A percentile compares a stretch with the other conserved stretches of the same genome.
Conservation (phyloP, 2,329 filamentous ascomycete genomes). For the Paecilomyces sp. region DNA sequence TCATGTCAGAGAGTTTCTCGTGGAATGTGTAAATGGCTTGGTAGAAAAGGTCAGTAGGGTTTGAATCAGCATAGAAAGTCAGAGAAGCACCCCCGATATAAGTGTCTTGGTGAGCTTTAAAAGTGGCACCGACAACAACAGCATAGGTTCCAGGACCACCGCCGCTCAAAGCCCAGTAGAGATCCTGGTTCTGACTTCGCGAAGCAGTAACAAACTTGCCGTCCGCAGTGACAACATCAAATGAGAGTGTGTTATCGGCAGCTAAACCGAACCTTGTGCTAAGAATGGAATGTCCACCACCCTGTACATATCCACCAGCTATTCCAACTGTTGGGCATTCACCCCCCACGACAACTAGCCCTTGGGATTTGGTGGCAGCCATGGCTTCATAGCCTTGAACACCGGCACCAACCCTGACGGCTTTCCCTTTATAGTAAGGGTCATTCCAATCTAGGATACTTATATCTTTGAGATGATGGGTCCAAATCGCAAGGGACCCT, state of each 20-base stretch:
- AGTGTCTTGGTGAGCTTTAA: conserved; percentile 42
- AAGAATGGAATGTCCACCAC: conserved; percentile 53
- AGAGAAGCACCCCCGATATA: conserved; percentile 40
- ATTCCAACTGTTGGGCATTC: conserved; percentile 50
- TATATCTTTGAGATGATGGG: conserved; percentile 22
- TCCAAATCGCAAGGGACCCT: conserved; percentile 36
- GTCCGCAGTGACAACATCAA: conserved; percentile 48
- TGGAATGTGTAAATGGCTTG: conserved; percentile 43
- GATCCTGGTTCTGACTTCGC: conserved; percentile 43
- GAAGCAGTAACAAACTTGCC: conserved; percentile 46
- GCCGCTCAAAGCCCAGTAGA: conserved; percentile 58
- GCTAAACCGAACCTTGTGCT: conserved; percentile 50
- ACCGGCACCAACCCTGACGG: conserved; percentile 50
- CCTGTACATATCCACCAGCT: conserved; percentile 54
- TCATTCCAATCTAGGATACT: conserved; percentile 27
- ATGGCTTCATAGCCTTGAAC: conserved; percentile 46
- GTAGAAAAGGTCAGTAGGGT: conserved; percentile 42
- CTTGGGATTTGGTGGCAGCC: conserved; percentile 35
- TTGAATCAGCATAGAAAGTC: conserved; percentile 28
- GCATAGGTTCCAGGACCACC: conserved; percentile 55
- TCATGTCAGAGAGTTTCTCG: conserved; percentile 40
- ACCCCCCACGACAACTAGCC: conserved; percentile 49
- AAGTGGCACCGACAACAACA: conserved; percentile 50
- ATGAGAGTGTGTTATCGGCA: conserved; percentile 53
- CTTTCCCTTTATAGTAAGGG: conserved; percentile 42